Percentiles rank a stretch among this genome's conserved stretches.
phyloP scores from a whole-genome alignment of 176 grass and related monocot genomes.

The Alloteropsis semialata region DNA sequence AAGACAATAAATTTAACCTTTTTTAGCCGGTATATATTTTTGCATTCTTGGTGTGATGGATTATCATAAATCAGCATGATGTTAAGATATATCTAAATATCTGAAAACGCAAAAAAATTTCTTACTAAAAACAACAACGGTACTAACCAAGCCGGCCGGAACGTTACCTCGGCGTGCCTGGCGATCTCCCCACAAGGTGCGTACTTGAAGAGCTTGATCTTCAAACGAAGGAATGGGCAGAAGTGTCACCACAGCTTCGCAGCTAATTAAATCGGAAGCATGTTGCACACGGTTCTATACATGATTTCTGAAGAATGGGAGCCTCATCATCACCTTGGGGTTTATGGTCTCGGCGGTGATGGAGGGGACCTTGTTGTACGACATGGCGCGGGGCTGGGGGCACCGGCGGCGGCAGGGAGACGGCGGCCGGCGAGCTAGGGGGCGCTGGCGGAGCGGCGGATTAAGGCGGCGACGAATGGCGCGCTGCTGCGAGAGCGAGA shows the following conservation, averaged over 20 bases:
- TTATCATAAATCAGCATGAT: neutral
- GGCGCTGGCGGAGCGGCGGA: neutral
- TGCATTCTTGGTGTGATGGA: neutral
- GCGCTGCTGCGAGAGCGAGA: neutral
- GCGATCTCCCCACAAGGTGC: slow-evolving; percentile 61
- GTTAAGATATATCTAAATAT: neutral
- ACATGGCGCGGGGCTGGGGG: slow-evolving; percentile 35
- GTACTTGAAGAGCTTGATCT: slow-evolving; percentile 62
- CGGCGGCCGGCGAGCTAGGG: neutral
- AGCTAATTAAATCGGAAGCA: neutral
- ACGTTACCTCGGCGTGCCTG: slow-evolving; percentile 47
- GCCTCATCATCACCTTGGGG: slow-evolving; percentile 29
- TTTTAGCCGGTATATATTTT: neutral
- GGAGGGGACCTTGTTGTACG: slow-evolving; percentile 42
- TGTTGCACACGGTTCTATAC: neutral
- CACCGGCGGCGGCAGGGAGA: neutral
- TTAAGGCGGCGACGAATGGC: neutral
- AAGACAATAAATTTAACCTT: neutral
- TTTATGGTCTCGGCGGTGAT: slow-evolving; percentile 56
- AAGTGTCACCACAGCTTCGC: neutral
- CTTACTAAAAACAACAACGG: neutral
- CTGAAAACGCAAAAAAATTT: neutral
- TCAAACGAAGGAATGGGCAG: neutral
- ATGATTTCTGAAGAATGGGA: neutral
- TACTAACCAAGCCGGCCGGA: neutral